Conservation (phyloP, 2,329 filamentous ascomycete genomes). For the Sphaerulina populicola region DNA sequence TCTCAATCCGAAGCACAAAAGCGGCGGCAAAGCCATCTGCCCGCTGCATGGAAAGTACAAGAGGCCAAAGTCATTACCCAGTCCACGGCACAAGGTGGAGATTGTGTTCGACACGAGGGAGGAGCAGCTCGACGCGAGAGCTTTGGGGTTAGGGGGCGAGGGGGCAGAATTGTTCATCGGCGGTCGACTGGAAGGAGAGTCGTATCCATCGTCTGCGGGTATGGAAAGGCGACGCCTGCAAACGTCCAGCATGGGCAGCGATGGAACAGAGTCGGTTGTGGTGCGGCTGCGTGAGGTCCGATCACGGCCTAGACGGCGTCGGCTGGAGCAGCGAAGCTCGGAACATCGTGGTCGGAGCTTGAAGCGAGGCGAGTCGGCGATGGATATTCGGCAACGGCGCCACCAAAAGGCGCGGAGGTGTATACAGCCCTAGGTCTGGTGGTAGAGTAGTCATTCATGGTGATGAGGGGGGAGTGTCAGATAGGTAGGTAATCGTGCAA, state of each 20-base stretch:
- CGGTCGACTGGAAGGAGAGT: neutral
- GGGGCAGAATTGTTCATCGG: neutral
- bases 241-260: conserved; percentile 13
- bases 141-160: neutral
- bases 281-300: neutral
- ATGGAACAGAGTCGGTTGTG: conserved; percentile 5
- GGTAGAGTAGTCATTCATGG: neutral
- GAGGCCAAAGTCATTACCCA: conserved; percentile 3
- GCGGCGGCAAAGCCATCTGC: conserved; percentile 34
- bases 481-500: conserved; percentile 4
- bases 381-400: conserved; percentile 3
- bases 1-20: conserved; percentile 32
- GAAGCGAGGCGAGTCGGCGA: conserved; percentile 6
- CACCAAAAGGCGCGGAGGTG: neutral
- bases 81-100: conserved; percentile 7
- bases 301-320: conserved; percentile 2
- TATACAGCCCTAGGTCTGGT: neutral
- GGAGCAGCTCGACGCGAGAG: neutral
- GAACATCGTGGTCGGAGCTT: conserved; percentile 7
- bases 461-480: neutral
- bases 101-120: conserved; percentile 15
- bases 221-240: neutral
- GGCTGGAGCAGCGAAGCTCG: neutral
- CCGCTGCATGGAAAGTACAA: conserved; percentile 33
- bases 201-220: neutral